Evolutionary conservation across 2,329 filamentous ascomycete genomes (phyloP).

Genomic region (Camptophora hylomeconis): DNA sequence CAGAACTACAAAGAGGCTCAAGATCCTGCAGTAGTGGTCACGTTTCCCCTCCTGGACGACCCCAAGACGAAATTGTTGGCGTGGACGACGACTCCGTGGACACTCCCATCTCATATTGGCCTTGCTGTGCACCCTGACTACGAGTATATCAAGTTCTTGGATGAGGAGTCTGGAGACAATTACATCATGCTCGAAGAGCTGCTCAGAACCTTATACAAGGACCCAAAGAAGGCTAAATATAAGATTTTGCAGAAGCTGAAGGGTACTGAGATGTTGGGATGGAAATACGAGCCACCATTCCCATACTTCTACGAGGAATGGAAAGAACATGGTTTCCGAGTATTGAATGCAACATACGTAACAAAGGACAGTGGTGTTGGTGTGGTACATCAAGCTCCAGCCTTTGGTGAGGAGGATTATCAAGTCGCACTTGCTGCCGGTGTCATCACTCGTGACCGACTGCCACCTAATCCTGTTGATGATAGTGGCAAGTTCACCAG

Average conservation of each 20-base stretch:
- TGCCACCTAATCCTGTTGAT: constrained; percentile 71
- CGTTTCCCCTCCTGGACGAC: constrained; percentile 65
- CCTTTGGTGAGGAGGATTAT: constrained; percentile 88
- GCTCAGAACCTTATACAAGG: constrained; percentile 68
- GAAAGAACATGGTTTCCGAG: constrained; percentile 63
- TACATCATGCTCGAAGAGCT: constrained; percentile 70
- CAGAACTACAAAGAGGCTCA: constrained; percentile 83
- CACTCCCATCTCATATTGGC: constrained; percentile 60
- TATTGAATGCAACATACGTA: constrained; percentile 69
- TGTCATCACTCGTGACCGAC: constrained; percentile 57
- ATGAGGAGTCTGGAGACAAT: constrained; percentile 62
- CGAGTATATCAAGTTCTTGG: constrained; percentile 68
- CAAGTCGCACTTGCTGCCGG: constrained; percentile 59
- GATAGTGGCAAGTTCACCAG: constrained; percentile 65
- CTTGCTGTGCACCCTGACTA: constrained; percentile 64
- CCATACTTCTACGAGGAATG: constrained; percentile 74
- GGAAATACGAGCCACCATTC: constrained; percentile 72
- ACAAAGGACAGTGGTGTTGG: constrained; percentile 75
- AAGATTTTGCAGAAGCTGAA: constrained; percentile 61
- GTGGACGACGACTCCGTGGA: constrained; percentile 79
- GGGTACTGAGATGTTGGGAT: constrained; percentile 67
- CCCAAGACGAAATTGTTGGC: constrained; percentile 59
- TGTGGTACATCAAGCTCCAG: constrained; percentile 77
- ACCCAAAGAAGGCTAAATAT: constrained; percentile 84
- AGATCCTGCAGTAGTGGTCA: constrained; percentile 70